Base-by-base conservation (phyloP, 192 early-diverging fungal genomes). In the Backusella circina region DNA sequence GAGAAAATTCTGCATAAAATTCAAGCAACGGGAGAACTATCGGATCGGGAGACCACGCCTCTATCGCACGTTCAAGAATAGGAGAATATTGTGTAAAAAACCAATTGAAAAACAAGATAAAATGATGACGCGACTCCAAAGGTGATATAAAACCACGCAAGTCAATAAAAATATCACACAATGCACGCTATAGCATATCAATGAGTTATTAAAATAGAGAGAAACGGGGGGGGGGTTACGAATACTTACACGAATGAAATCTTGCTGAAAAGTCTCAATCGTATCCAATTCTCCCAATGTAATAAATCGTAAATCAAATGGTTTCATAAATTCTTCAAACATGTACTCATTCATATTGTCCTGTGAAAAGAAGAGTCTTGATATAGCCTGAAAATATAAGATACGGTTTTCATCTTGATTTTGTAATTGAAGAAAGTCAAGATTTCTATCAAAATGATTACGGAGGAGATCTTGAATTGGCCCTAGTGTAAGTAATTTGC, bases 91-190 rank as follows among this genome's bases (percentile, higher is more conserved):
- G 82, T 26, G 93, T 89, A 81, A 88, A 91, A 38, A 97, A 88
- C 95, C 95, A 97, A 33, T 93, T 90, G 71, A 96, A 96, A 78
- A 96, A 93, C 44, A 92, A 31, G 16, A 72, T 71, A 74, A 90
- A 92, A 73, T 88, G 82, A 70, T 80, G 80, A 74, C 88, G 78
- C 18, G 78, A 84, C 57, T 87, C 83, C 28, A 95, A 82, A 26
- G 91, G 87, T 5, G 81, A 77, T 32, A 95, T 82, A 65, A 96
- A 90, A 3, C 95, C 95, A 64, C 93, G 88, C 50, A 95, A 78
- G 66, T 95, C 93, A 31, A 88, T 85, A 75, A 96, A 92, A 8
- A 90, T 74, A n/a, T 91, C 90, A 8, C 85, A 64, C 15, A 93
- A 76, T 26, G 82, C 79, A 16, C 80, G 54, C 86, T 89, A 77